Base-by-base conservation (phyloP, 192 early-diverging fungal species). In the Coemansia sp. region DNA sequence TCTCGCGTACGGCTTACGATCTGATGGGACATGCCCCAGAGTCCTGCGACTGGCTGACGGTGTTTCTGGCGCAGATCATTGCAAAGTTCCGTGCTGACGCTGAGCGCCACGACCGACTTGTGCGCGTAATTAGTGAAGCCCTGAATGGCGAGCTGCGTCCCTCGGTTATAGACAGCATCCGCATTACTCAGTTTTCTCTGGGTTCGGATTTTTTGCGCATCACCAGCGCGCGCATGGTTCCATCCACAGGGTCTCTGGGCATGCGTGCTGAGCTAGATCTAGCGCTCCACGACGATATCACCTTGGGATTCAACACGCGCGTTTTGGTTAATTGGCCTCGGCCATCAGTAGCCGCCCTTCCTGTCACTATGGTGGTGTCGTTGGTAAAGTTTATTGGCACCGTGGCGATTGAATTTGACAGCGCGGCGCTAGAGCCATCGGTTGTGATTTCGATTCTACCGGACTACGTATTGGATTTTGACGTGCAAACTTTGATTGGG, bases 301-400 rank as follows among this genome's bases (percentile, higher is more conserved):
- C 94, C 31, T 73, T 99, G 32, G 95, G 94, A 0, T 86, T 99
- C 62, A 91, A 98, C 72, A 98, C 96, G 3, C 91, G 90, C 38
- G 83, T 98, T 19, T 79, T 98, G 41, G 86, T 99, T 58, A 99
- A 99, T 77, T 98, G 96, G 98, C 98, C 98, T 9, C 91, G 89
- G 58, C 84, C 89, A 14, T 76, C 85, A 25, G 91, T 95, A 64
- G 98, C 96, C 4, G 93, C 95, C 6, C 78, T 99, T 19, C 98
- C 98, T 11, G 88, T 99, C 11, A 91, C 95, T 21, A 82, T 99
- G 25, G 84, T 89, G 2, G 76, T 98, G 2, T 93, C 92, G 23
- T 85, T 99, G 27, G 85, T 94, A 46, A 88, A 91, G 71, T 98
- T 99, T 77, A 90, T 91, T 15, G 95, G 94, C 64, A 98, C 94